Conservation (phyloP, 768 basidiomycete genomes). For the Suillus decipiens region DNA sequence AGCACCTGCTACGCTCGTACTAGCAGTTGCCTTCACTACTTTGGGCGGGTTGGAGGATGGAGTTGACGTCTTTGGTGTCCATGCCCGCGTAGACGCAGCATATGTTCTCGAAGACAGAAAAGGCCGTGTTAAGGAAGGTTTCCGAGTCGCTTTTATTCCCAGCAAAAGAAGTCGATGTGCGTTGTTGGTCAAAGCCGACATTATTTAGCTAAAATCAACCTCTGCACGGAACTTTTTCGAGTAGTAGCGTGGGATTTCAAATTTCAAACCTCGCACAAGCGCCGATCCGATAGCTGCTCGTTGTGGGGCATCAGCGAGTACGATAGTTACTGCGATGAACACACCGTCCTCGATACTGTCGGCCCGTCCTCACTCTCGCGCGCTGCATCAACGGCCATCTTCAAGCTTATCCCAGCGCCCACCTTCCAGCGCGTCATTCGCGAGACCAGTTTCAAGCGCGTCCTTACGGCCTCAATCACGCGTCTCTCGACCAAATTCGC, state of each 20-base stretch:
- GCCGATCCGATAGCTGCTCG: background rate
- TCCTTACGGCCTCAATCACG: slow-evolving; percentile 37
- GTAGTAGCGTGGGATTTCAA: background rate
- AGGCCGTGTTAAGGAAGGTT: slow-evolving; percentile 1
- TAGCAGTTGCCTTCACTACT: slow-evolving; percentile 32
- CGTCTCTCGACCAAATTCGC: slow-evolving; percentile 43
- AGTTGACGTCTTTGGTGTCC: slow-evolving; percentile 25
- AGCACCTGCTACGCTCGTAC: slow-evolving; percentile 27
- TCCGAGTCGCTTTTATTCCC: slow-evolving; percentile 11
- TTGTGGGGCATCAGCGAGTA: background rate
- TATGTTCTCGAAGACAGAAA: slow-evolving; percentile 17
- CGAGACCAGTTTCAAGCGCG: slow-evolving; percentile 45
- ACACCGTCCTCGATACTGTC: slow-evolving; percentile 17
- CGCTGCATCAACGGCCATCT: slow-evolving; percentile 30
- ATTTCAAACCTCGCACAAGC: background rate
- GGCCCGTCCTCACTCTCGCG: slow-evolving; percentile 24
- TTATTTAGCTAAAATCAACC: slow-evolving; percentile 7
- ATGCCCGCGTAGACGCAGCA: slow-evolving; percentile 26
- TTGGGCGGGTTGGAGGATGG: slow-evolving; percentile 19
- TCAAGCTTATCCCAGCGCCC: slow-evolving; percentile 44
- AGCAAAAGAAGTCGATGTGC: slow-evolving; percentile 13
- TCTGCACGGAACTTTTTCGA: background rate
- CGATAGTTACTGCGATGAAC: slow-evolving; percentile 20
- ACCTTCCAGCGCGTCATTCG: slow-evolving; percentile 48
- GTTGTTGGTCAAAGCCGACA: slow-evolving; percentile 21